Percentiles rank a stretch among this genome's conserved stretches.
phyloP scores from a whole-genome alignment of 2,329 filamentous ascomycete genomes.

The Diplodia mutila region DNA sequence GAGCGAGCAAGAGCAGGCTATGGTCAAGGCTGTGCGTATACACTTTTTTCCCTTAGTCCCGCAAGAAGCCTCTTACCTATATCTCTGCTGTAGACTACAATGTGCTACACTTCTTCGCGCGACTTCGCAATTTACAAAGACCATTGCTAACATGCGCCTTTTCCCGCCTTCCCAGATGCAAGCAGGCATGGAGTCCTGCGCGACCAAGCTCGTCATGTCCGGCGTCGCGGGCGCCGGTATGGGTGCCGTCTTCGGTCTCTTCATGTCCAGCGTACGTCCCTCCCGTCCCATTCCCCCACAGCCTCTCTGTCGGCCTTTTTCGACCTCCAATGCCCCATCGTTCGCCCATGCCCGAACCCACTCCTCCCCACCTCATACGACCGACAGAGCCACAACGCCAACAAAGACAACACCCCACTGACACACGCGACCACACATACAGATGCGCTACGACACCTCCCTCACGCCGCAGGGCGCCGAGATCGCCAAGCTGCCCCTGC shows the following conservation, averaged over 20 bases:
- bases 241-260: conserved; percentile 91
- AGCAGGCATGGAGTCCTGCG: conserved; percentile 87
- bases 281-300: neutral
- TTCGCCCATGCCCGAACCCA: too few species aligned
- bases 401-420: neutral
- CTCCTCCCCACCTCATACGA: neutral
- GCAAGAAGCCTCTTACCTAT: neutral
- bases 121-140: neutral
- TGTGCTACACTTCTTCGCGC: neutral
- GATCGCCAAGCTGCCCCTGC: conserved; percentile 70
- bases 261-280: conserved; percentile 87
- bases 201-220: conserved; percentile 83
- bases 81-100: neutral
- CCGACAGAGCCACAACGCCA: too few species aligned
- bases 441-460: conserved; percentile 99
- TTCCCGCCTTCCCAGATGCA: conserved; percentile 66
- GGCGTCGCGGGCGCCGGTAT: conserved; percentile 94
- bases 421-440: neutral
- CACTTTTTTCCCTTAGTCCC: neutral
- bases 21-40: conserved; percentile 50
- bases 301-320: neutral
- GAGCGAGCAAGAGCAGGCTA: conserved; percentile 52
- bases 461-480: conserved; percentile 61
- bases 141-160: conserved; percentile 12
- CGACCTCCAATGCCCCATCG: neutral